Evolutionary conservation across 495 filamentous ascomycete species (phyloP).

Genomic region (Coniosporium apollinis): DNA sequence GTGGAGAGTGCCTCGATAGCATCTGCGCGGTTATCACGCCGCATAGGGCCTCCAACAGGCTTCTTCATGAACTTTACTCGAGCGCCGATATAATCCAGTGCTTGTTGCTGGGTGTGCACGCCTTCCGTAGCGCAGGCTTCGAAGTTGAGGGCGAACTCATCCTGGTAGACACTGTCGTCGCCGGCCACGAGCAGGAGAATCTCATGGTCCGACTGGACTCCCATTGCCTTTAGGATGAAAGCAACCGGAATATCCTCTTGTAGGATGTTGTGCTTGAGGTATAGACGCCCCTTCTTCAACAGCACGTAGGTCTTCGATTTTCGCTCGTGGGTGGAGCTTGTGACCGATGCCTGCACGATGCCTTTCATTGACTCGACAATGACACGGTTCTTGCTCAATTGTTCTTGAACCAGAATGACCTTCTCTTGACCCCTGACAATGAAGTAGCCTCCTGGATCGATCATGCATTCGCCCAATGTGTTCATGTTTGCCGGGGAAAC

Average conservation of each 20-base stretch:
- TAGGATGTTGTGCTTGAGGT: slow-evolving; percentile 81
- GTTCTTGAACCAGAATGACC: slow-evolving; percentile 95
- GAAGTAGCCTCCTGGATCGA: slow-evolving; percentile 96
- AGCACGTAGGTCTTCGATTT: slow-evolving; percentile 95
- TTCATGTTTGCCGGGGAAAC: slow-evolving; percentile 75
- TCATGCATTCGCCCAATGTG: slow-evolving; percentile 74
- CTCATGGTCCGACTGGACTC: slow-evolving; percentile 83
- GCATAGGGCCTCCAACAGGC: slow-evolving; percentile 31
- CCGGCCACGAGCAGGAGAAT: slow-evolving; percentile 80
- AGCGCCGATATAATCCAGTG: slow-evolving; percentile 74
- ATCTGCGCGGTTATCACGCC: slow-evolving; percentile 63
- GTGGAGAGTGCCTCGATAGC: slow-evolving; percentile 81
- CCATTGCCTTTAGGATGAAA: slow-evolving; percentile 81
- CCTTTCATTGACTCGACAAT: slow-evolving; percentile 91
- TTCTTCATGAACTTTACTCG: slow-evolving; percentile 70
- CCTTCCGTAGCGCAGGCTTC: slow-evolving; percentile 71
- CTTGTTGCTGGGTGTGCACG: slow-evolving; percentile 83
- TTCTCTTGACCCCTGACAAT: slow-evolving; percentile 77
- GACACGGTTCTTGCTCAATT: slow-evolving; percentile 95
- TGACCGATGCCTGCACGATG: slow-evolving; percentile 92
- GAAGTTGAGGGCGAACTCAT: slow-evolving; percentile 86
- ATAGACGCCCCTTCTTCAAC: slow-evolving; percentile 77
- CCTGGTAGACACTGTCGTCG: slow-evolving; percentile 69
- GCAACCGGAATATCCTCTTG: slow-evolving; percentile 86
- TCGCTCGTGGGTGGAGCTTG: slow-evolving; percentile 84